These are phyloP conservation scores for Paraconiothyrium brasiliense DNA, from an alignment of 2,329 filamentous ascomycete species.

Conservation along the genomic window DNA sequence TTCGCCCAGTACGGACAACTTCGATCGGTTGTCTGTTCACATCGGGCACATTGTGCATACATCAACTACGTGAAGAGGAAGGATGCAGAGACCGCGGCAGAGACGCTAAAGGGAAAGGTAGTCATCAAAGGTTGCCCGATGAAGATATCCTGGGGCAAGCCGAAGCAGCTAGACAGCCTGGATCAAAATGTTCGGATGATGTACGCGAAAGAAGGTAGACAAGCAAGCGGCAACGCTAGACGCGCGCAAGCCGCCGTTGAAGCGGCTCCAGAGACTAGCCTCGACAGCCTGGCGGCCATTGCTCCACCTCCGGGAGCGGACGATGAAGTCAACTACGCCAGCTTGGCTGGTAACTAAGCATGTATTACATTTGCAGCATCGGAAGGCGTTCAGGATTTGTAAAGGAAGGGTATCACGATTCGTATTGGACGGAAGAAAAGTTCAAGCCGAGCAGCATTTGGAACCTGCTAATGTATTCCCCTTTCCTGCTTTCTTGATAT, in stretches of 20 bases:
- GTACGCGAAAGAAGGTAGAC: slow-evolving; percentile 80
- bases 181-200: slow-evolving; percentile 83
- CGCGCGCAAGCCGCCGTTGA: slow-evolving; percentile 53
- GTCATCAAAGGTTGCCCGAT: slow-evolving; percentile 92
- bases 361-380: slow-evolving; percentile 18
- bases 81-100: slow-evolving; percentile 85
- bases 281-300: slow-evolving; percentile 61
- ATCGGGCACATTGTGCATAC: slow-evolving; percentile 97
- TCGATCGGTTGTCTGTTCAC: slow-evolving; percentile 91
- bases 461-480: slow-evolving; percentile 50
- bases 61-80: slow-evolving; percentile 90
- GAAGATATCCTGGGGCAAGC: slow-evolving; percentile 89
- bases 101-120: slow-evolving; percentile 84
- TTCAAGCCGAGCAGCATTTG: slow-evolving; percentile 51
- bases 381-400: slow-evolving; percentile 35
- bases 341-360: slow-evolving; percentile 78
- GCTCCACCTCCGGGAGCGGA: slow-evolving; percentile 82
- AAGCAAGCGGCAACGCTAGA: slow-evolving; percentile 37
- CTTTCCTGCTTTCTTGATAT: slow-evolving; percentile 70
- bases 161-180: slow-evolving; percentile 90
- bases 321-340: slow-evolving; percentile 85
- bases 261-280: slow-evolving; percentile 52
- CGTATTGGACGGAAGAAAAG: slow-evolving; percentile 33
- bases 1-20: slow-evolving; percentile 91
- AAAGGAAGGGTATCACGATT: slow-evolving; percentile 45